Conservation (phyloP, 208 protist species). For the Phytomonas francai region DNA sequence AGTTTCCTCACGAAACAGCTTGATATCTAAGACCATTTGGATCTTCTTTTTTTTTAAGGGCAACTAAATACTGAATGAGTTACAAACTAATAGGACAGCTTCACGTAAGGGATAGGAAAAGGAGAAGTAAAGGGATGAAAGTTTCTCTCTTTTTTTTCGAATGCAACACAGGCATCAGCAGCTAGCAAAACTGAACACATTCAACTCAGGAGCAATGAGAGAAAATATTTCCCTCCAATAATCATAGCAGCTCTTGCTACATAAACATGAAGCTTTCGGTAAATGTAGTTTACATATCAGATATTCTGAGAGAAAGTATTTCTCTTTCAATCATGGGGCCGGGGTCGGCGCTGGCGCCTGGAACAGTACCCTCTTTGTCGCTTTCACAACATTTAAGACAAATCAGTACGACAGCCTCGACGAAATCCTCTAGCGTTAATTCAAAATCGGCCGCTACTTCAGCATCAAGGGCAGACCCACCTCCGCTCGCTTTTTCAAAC, state of each 20-base stretch:
- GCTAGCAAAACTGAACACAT: background rate
- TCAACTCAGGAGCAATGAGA: background rate
- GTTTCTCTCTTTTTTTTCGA: background rate
- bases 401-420: conserved; percentile 44
- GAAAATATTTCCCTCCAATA: background rate
- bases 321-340: conserved; percentile 10
- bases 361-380: background rate
- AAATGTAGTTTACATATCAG: conserved; percentile 14
- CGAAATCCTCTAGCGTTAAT: conserved; percentile 73
- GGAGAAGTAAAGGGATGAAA: background rate
- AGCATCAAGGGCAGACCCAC: conserved; percentile 13
- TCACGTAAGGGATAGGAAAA: background rate
- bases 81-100: conserved; percentile 4
- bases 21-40: conserved; percentile 94
- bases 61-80: background rate
- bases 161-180: background rate
- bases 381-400: conserved; percentile 15
- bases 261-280: conserved; percentile 2
- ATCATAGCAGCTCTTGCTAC: background rate
- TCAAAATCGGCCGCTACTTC: conserved; percentile 24
- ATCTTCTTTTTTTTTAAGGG: background rate
- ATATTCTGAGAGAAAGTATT: background rate
- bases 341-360: conserved; percentile 9
- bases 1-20: conserved; percentile 92
- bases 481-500: conserved; percentile 27